Base-by-base conservation (phyloP, 805 yeast species). In the Cephaloascus fragrans region DNA sequence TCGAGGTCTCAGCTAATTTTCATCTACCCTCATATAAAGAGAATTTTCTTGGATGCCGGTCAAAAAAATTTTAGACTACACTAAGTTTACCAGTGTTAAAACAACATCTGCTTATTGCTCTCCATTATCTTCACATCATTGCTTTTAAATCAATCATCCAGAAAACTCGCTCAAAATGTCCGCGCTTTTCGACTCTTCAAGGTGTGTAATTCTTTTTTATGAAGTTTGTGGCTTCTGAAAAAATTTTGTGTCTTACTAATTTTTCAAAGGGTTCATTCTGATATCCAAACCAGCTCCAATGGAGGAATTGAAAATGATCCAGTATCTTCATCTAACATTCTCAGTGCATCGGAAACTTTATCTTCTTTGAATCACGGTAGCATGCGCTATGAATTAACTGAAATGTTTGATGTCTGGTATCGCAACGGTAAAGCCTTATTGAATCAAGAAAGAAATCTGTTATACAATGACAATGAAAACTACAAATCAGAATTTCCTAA, bases 321-420 rank as follows among this genome's bases (percentile, higher is more conserved):
- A n/a, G n/a, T n/a, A n/a, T n/a, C n/a, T n/a, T n/a, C n/a, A n/a
- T n/a, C n/a, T n/a, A n/a, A n/a, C n/a, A n/a, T n/a, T n/a, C n/a
- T n/a, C n/a, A n/a, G n/a, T n/a, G n/a, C n/a, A n/a, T n/a, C n/a
- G n/a, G n/a, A n/a, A n/a, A 23, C 10, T 23, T 23, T 12, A 23
- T 23, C 67, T 34, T 67, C 67, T 3, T 50, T 58, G 12, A 71
- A 68, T 45, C 55, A 55, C 19, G 64, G 59, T 14, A 65, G 77
- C 26, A 57, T 58, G 41, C 56, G 57, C 19, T 77, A 78, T 47
- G 49, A 74, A 4, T 59, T 75, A 54, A 65, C 68, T 20, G 77
- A 78, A 46, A 67, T 79, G 45, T 64, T 78, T 42, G 59, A 67
- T 18, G 68, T 77, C 10, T 78, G 80, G 71, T 53, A 62, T 29